phyloP scores from a whole-genome alignment of 306 rosid species.

The Lathyrus aphaca region DNA sequence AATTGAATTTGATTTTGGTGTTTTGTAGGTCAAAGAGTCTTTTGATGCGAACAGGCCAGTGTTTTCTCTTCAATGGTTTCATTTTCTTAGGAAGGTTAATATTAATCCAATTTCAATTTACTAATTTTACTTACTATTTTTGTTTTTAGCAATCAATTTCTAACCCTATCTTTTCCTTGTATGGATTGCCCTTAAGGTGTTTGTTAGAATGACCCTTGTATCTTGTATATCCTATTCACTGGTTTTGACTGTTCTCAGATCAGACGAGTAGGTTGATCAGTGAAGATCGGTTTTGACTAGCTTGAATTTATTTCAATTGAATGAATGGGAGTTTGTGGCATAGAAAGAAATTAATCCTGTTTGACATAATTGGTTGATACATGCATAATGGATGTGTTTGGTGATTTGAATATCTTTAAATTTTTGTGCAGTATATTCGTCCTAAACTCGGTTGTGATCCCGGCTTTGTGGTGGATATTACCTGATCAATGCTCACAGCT shows the following conservation, averaged over 20 bases:
- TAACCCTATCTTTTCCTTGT: too few relatives aligned
- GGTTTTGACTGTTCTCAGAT: neutral
- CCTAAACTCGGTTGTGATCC: slow-evolving; percentile 70
- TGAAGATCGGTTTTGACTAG: neutral
- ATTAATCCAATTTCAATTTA: too few relatives aligned
- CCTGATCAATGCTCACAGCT: slow-evolving; percentile 62
- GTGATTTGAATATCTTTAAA: slow-evolving; percentile 34
- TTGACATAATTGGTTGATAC: neutral
- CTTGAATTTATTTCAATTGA: too few relatives aligned
- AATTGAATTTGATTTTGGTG: neutral
- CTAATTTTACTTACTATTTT: too few relatives aligned
- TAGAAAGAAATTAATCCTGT: too few relatives aligned
- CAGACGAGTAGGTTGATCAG: neutral
- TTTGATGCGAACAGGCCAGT: slow-evolving; percentile 79
- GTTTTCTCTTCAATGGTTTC: slow-evolving; percentile 87
- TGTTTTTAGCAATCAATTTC: too few relatives aligned
- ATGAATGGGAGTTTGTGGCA: too few relatives aligned
- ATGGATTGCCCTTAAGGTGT: too few relatives aligned
- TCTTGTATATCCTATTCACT: too few relatives aligned
- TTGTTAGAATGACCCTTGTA: too few relatives aligned
- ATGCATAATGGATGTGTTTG: neutral
- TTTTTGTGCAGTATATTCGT: slow-evolving; percentile 66
- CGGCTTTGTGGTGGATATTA: slow-evolving; percentile 74
- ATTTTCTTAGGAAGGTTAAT: slow-evolving; percentile 80
- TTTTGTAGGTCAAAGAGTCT: slow-evolving; percentile 67